Evolutionary conservation across 129 eudicot genomes (phyloP).

Genomic region (Tanacetum coccineum): DNA sequence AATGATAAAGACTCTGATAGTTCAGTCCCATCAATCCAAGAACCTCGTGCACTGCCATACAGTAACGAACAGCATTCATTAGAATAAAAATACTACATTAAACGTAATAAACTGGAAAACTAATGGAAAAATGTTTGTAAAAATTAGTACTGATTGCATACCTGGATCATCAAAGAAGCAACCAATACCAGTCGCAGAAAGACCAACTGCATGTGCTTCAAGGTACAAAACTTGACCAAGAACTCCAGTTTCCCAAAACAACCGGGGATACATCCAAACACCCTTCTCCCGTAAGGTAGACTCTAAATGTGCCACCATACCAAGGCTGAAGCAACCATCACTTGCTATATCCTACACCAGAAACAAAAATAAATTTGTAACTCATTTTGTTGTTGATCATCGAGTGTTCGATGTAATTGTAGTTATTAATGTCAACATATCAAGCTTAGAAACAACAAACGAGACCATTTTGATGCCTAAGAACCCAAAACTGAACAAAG

Average conservation of each 20-base stretch:
- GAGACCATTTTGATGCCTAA: background rate
- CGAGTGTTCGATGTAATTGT: background rate
- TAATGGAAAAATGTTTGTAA: background rate
- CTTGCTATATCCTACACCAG: conserved; percentile 73
- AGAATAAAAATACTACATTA: background rate
- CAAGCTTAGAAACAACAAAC: background rate
- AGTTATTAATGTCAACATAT: background rate
- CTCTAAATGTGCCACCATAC: conserved; percentile 83
- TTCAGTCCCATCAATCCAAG: conserved; percentile 74
- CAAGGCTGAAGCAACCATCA: conserved; percentile 98
- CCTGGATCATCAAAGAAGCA: conserved; percentile 97
- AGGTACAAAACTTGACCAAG: conserved; percentile 89
- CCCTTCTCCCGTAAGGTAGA: conserved; percentile 63
- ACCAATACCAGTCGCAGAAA: conserved; percentile 98
- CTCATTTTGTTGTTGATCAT: background rate
- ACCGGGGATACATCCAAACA: conserved; percentile 88
- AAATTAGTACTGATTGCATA: conserved; percentile 24
- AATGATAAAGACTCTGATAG: conserved; percentile 89
- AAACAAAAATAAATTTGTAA: background rate
- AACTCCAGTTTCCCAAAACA: conserved; percentile 97
- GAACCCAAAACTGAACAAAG: background rate
- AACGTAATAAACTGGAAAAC: background rate
- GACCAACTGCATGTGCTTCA: conserved; percentile 93
- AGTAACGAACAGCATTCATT: background rate
- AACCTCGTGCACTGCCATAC: conserved; percentile 72